Percentiles rank a stretch among this genome's conserved stretches.
These are phyloP conservation scores for Sherardia arvensis DNA, from an alignment of 257 asterid species.

Conservation along the genomic window DNA sequence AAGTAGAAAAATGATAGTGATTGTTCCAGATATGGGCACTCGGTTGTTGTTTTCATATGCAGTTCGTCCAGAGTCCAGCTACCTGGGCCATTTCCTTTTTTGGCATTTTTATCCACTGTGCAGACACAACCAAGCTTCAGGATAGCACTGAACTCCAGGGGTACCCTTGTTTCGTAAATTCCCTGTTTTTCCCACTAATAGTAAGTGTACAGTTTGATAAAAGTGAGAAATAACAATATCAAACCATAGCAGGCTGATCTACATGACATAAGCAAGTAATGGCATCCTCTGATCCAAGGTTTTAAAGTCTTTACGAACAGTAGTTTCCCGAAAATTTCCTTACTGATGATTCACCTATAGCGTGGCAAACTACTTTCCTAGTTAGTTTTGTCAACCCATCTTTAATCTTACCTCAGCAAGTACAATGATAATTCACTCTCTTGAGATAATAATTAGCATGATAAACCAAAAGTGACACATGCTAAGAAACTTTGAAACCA, in stretches of 20 bases:
- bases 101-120: conserved; percentile 83
- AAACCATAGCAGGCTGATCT: not conserved
- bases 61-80: conserved; percentile 84
- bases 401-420: not conserved
- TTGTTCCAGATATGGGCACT: conserved; percentile 83
- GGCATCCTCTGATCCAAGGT: not conserved
- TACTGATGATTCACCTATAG: not conserved
- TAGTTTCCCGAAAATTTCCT: not conserved
- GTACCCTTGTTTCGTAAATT: conserved; percentile 84
- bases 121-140: conserved; percentile 94
- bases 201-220: not conserved
- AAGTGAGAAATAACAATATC: not conserved
- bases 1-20: conserved; percentile 72
- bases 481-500: not conserved
- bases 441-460: not conserved
- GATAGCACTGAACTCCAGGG: conserved; percentile 66
- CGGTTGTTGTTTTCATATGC: conserved; percentile 97
- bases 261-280: not conserved
- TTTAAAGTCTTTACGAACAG: not conserved
- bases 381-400: not conserved
- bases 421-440: not conserved
- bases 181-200: conserved; percentile 40
- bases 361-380: not conserved
- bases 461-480: not conserved
- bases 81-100: conserved; percentile 55